Evolutionary conservation across 495 filamentous ascomycete species (phyloP), one percentile per base, ranked within the genome.

Genomic region (Trypethelium eluteriae): DNA sequence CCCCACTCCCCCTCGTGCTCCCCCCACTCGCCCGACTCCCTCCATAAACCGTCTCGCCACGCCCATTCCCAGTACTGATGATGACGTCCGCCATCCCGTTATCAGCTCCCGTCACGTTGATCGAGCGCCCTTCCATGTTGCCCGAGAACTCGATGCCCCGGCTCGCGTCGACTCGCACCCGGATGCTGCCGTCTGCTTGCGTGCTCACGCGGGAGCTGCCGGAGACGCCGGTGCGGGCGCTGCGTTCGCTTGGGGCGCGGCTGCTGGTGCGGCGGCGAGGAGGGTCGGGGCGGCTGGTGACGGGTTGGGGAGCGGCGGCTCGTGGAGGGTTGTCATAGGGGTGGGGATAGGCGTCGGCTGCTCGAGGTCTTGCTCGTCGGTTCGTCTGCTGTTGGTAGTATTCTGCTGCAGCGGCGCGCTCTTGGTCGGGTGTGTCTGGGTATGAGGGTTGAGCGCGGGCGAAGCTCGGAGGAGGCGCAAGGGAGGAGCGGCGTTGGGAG

Each of bases 121-220:
- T 59, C 53, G 32, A 35, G 53, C 53, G 53, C 25, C 53, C 53
- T 5, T 59, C 53, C 25, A 36, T 59, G 36, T 59, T 32, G 18
- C 53, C 53, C 25, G 25, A 9, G 14, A 59, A 35, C 32, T 59
- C 53, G 53, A 59, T 59, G 25, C 53, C 53, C 25, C 32, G 4
- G 18, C 25, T 34, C 25, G 53, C 18, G 32, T 59, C 53, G 53
- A 59, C 53, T 5, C 53, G 18, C 11, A 59, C 34, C 25, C 53
- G 53, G 18, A 59, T 36, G 53, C 53, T 59, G 5, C 53, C 53
- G 32, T 59, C 53, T 32, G 53, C 25, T 32, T 59, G 53, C 53
- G 36, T 18, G 53, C 53, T 59, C 53, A 32, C 53, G 5, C 53
- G 53, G 32, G 25, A 35, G 53, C 53, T 59, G 25, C 11, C 53